Evolutionary conservation across 1,139 yeast genomes (phyloP).

Genomic region (Debaryomyces coudertii): DNA sequence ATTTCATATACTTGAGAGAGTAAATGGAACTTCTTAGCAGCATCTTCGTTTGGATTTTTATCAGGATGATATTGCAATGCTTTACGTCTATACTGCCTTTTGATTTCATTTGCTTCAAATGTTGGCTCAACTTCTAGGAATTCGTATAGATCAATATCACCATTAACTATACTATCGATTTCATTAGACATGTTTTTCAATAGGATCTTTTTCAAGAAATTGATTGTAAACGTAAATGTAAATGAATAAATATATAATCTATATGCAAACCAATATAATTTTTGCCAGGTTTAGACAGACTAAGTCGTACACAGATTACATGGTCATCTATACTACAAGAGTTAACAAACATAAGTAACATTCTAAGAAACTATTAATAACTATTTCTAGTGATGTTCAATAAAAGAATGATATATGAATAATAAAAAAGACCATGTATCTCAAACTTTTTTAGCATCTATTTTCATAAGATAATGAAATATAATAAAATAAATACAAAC

Average conservation of each 20-base stretch:
- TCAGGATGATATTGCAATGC: slow-evolving; percentile 79
- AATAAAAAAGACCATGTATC: slow-evolving; percentile 8
- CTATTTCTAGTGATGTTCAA: slow-evolving; percentile 3
- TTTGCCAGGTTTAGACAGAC: not conserved
- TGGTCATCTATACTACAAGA: not conserved
- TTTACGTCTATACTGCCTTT: slow-evolving; percentile 78
- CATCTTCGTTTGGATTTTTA: slow-evolving; percentile 42
- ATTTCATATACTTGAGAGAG: slow-evolving; percentile 44
- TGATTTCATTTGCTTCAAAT: slow-evolving; percentile 59
- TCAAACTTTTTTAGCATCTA: slow-evolving; percentile 4
- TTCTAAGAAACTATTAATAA: slow-evolving; percentile 1
- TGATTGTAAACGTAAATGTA: not conserved
- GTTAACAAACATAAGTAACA: not conserved
- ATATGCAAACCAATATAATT: not conserved
- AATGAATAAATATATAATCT: not conserved
- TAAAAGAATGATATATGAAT: slow-evolving; percentile 4
- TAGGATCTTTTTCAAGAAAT: not conserved
- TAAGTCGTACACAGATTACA: not conserved
- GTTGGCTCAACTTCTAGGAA: slow-evolving; percentile 31
- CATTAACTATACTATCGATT: slow-evolving; percentile 23
- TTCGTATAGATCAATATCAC: slow-evolving; percentile 38
- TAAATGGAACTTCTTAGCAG: slow-evolving; percentile 39
- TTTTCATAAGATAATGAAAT: slow-evolving; percentile 7
- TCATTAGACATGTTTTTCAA: slow-evolving; percentile 3
- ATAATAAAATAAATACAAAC: slow-evolving; percentile 1